Evolutionary conservation across 1,284 basidiomycete species (phyloP).

Genomic region (Rhizoctonia solani): DNA sequence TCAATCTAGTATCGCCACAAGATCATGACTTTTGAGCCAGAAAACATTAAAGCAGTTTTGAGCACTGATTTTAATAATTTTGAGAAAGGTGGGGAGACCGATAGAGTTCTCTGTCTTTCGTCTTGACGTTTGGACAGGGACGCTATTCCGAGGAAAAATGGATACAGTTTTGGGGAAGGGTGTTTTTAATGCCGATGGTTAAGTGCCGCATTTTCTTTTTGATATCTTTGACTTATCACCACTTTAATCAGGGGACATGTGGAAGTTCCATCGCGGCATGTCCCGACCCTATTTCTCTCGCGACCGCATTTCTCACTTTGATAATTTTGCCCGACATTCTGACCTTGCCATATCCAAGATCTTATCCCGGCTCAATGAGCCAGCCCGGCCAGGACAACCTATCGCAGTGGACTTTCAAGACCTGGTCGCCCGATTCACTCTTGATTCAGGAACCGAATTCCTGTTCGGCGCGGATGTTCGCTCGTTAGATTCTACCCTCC

Average conservation of each 20-base stretch:
- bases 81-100: conserved; percentile 39
- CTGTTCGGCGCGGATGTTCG: conserved; percentile 35
- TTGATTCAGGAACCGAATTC: conserved; percentile 36
- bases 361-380: conserved; percentile 23
- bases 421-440: conserved; percentile 5
- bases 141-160: conserved; percentile 2
- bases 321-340: conserved; percentile 29
- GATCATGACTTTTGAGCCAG: conserved; percentile 45
- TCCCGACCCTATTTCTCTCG: too few relatives aligned
- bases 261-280: conserved; percentile 43
- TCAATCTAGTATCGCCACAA: conserved; percentile 6
- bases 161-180: conserved; percentile 33
- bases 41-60: conserved; percentile 43
- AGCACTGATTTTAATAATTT: conserved; percentile 38
- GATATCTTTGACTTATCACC: not conserved
- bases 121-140: not conserved
- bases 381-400: conserved; percentile 26
- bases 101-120: not conserved
- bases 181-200: conserved; percentile 34
- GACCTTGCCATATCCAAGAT: conserved; percentile 23
- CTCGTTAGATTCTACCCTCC: conserved; percentile 32
- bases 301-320: conserved; percentile 31
- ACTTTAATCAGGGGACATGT: conserved; percentile 42
- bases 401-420: conserved; percentile 15
- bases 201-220: conserved; percentile 32